Conservation (phyloP, 805 yeast genomes). For the Saturnispora galanensis region DNA sequence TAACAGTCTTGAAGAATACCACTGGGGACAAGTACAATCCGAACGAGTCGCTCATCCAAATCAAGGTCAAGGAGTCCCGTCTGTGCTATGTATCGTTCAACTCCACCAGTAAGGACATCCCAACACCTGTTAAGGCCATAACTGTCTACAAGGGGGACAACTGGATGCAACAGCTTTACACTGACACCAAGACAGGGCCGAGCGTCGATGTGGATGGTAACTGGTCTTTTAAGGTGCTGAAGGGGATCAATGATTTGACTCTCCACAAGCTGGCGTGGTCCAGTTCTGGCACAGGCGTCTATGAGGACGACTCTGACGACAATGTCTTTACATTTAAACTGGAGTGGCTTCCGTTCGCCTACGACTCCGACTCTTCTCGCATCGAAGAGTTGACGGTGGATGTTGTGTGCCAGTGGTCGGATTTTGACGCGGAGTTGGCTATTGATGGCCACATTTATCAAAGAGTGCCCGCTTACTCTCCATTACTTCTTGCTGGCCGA, state of each 20-base stretch:
- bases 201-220: slow-evolving; percentile 25
- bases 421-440: slow-evolving; percentile 39
- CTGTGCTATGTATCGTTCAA: slow-evolving; percentile 55
- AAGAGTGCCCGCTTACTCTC: slow-evolving; percentile 62
- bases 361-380: slow-evolving; percentile 30
- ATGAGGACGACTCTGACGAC: neutral
- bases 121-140: slow-evolving; percentile 57
- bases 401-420: slow-evolving; percentile 73
- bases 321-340: slow-evolving; percentile 46
- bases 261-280: slow-evolving; percentile 60
- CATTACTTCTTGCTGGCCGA: slow-evolving; percentile 57
- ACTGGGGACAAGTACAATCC: slow-evolving; percentile 44
- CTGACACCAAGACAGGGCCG: slow-evolving; percentile 1
- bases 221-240: slow-evolving; percentile 38
- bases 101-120: slow-evolving; percentile 27
- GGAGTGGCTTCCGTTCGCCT: slow-evolving; percentile 66
- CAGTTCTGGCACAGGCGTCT: slow-evolving; percentile 18
- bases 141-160: slow-evolving; percentile 34
- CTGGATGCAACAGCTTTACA: slow-evolving; percentile 4
- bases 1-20: slow-evolving; percentile 43
- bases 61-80: slow-evolving; percentile 53
- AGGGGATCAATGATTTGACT: slow-evolving; percentile 56
- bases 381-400: slow-evolving; percentile 37
- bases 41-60: slow-evolving; percentile 48
- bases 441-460: slow-evolving; percentile 28